Base-by-base conservation (phyloP, 768 basidiomycete species). In the Termitomyces sp. region DNA sequence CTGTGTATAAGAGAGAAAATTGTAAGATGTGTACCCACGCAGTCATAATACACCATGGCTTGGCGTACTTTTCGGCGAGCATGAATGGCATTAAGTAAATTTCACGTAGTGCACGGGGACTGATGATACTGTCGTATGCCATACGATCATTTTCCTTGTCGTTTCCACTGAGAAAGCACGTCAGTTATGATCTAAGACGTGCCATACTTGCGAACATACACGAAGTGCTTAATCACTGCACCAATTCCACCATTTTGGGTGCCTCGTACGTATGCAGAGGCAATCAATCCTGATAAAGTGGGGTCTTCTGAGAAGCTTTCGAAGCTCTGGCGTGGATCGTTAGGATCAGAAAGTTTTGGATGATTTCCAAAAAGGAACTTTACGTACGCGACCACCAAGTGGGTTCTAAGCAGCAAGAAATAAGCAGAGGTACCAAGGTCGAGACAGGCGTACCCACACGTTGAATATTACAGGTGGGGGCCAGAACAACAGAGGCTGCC, bases 401-500 rank as follows among this genome's bases (percentile, higher is more conserved):
- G 88, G 88, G 64, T 77, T 87, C 85, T 87, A 56, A 5, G 16
- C 24, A 38, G 46, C 33, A 26, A 16, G 45, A 8, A 60, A 50
- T 58, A 32, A 52, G 47, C 58, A 56, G 50, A 33, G 44, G 48
- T 35, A 35, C 1, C 30, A 59, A 40, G 20, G 28, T 47, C 54
- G 24, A 56, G 22, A 44, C 9, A 30, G 42, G 50, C 20, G 33
- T 35, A 63, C 72, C 60, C 68, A 83, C 88, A 33, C 92, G 81
- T 70, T 92, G 91, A 51, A 90, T 91, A 67, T 94, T 93, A 67
- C 87, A 88, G 0, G 91, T 93, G 0, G 91, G 92, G 0, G 85
- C 92, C 18, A 92, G 80, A 32, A 91, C 74, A 2, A 90, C 70
- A 13, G 86, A 85, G 10, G 87, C 85, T 2, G 85, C 80, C 46